Conservation (phyloP, 352 stramenopile genomes). For the Pythium sukuiense region DNA sequence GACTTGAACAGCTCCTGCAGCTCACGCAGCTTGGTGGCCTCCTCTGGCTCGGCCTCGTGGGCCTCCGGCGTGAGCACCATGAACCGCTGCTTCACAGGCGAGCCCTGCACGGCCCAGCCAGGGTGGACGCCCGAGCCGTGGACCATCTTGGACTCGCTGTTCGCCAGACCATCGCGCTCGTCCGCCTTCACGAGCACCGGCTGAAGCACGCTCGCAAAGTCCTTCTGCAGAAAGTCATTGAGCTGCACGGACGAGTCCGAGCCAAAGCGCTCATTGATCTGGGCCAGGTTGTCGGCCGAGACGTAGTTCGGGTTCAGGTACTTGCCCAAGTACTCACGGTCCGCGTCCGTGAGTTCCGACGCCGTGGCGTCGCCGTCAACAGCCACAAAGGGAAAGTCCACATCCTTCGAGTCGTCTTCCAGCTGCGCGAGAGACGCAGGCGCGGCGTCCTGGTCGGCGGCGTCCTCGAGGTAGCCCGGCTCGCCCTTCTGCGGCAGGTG, state of each 20-base stretch:
- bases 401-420: slow-evolving; percentile 33
- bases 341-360: slow-evolving; percentile 39
- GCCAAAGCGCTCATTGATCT: slow-evolving; percentile 79
- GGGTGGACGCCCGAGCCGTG: slow-evolving; percentile 26
- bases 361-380: slow-evolving; percentile 14
- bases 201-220: slow-evolving; percentile 53
- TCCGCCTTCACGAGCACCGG: slow-evolving; percentile 37
- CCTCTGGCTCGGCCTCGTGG: slow-evolving; percentile 22
- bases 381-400: slow-evolving; percentile 22
- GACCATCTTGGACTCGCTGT: slow-evolving; percentile 39
- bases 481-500: slow-evolving; percentile 35
- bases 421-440: slow-evolving; percentile 28
- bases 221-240: slow-evolving; percentile 76
- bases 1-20: slow-evolving; percentile 56
- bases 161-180: slow-evolving; percentile 48
- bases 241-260: slow-evolving; percentile 84
- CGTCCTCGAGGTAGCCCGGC: slow-evolving; percentile 26
- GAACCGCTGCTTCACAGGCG: slow-evolving; percentile 30
- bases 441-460: slow-evolving; percentile 17
- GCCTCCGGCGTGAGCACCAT: slow-evolving; percentile 20
- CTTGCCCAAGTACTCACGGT: slow-evolving; percentile 58
- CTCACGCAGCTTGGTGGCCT: slow-evolving; percentile 26
- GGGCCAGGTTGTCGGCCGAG: slow-evolving; percentile 47
- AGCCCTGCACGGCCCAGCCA: slow-evolving; percentile 29
- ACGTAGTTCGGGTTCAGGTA: slow-evolving; percentile 88